These are phyloP conservation scores for Furcasterigmium sp. DNA, from an alignment of 2,329 filamentous ascomycete species.

Conservation along the genomic window DNA sequence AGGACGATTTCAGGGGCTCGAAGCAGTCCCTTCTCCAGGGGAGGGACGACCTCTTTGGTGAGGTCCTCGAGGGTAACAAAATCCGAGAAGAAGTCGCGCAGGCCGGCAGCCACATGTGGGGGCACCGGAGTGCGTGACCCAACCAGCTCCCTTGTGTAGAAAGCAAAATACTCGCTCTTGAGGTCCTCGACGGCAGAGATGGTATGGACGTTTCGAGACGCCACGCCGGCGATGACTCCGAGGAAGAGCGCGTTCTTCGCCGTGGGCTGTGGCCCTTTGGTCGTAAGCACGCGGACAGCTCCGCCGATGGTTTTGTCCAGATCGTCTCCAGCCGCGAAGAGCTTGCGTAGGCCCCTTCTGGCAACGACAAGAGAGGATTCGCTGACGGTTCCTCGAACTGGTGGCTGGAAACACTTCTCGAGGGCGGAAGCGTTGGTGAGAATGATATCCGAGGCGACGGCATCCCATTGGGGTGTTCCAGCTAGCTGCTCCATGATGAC, in stretches of 20 bases:
- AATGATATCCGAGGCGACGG: conserved; percentile 61
- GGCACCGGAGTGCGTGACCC: conserved; percentile 71
- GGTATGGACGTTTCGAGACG: conserved; percentile 61
- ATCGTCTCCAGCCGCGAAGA: conserved; percentile 56
- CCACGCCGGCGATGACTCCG: conserved; percentile 83
- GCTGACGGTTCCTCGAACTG: conserved; percentile 58
- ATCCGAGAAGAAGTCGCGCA: conserved; percentile 75
- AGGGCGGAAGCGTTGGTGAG: conserved; percentile 66
- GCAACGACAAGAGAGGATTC: conserved; percentile 73
- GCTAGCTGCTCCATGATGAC: conserved; percentile 69
- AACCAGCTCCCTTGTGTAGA: conserved; percentile 80
- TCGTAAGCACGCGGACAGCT: conserved; percentile 61
- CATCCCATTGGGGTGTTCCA: conserved; percentile 56
- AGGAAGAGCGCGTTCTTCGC: conserved; percentile 72
- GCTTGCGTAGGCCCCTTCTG: conserved; percentile 70
- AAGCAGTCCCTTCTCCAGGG: conserved; percentile 83
- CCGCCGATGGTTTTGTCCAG: conserved; percentile 57
- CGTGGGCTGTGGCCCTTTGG: conserved; percentile 59
- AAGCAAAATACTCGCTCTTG: conserved; percentile 72
- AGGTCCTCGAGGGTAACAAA: conserved; percentile 74
- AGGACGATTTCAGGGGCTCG: conserved; percentile 87
- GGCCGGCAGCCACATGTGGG: conserved; percentile 63
- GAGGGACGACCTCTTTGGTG: conserved; percentile 67
- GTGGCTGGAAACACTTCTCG: conserved; percentile 69
- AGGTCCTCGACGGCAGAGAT: conserved; percentile 57